Evolutionary conservation across 768 basidiomycete species (phyloP).

Genomic region (Leccinum arenicola): DNA sequence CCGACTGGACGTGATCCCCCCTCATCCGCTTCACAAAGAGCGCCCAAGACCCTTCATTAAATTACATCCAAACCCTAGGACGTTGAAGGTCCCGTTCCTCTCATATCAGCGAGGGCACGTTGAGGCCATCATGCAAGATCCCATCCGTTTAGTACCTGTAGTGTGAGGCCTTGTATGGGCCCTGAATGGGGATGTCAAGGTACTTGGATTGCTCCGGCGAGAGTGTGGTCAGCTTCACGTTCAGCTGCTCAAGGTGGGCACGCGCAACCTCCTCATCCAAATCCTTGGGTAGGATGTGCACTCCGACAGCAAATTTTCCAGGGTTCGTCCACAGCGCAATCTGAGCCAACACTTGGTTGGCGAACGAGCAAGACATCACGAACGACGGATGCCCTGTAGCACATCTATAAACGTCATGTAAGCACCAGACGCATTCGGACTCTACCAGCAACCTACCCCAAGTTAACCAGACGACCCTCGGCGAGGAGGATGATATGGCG

Average conservation of each 20-base stretch:
- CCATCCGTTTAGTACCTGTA: constrained; percentile 46
- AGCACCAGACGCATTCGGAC: background rate
- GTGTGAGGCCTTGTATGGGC: constrained; percentile 74
- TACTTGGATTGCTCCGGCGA: constrained; percentile 76
- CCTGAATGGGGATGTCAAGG: constrained; percentile 84
- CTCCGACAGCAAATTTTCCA: constrained; percentile 91
- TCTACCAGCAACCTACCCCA: constrained; percentile 58
- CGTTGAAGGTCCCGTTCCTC: constrained; percentile 66
- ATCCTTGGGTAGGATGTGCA: constrained; percentile 98
- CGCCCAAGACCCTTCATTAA: constrained; percentile 48
- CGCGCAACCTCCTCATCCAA: constrained; percentile 99
- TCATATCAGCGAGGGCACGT: constrained; percentile 67
- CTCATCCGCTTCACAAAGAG: constrained; percentile 37
- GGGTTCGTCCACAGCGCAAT: constrained; percentile 96
- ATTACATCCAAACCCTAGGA: constrained; percentile 48
- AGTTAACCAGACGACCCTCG: constrained; percentile 98
- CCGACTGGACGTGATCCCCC: constrained; percentile 17
- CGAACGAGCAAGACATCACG: constrained; percentile 99
- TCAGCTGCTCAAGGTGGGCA: constrained; percentile 87
- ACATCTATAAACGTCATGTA: constrained; percentile 48
- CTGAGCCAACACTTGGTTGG: constrained; percentile 98
- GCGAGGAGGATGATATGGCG: constrained; percentile 97
- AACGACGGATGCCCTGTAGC: constrained; percentile 99
- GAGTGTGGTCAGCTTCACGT: constrained; percentile 88
- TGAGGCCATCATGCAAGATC: constrained; percentile 58